phyloP scores from a whole-genome alignment of 164 flowering plant species.

The Stephania japonica region DNA sequence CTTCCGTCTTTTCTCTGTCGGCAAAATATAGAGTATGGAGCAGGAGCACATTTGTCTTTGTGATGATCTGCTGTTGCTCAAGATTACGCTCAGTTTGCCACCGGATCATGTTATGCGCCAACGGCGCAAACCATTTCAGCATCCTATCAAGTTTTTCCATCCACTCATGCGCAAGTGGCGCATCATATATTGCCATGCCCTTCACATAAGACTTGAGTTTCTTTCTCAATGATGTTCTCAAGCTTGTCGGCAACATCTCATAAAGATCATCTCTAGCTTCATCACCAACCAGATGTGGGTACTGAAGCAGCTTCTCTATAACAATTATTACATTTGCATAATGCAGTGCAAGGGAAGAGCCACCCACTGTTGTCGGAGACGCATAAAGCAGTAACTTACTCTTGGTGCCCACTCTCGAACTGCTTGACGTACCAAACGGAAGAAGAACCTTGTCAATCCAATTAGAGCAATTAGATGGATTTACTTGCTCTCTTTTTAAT shows the following conservation, averaged over 20 bases:
- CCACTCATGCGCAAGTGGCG: conserved; percentile 93
- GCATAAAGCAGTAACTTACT: conserved; percentile 47
- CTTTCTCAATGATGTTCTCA: conserved; percentile 51
- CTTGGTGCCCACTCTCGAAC: conserved; percentile 38
- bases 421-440: conserved; percentile 19
- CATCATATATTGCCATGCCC: conserved; percentile 80
- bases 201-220: conserved; percentile 66
- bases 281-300: conserved; percentile 94
- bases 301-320: conserved; percentile 80
- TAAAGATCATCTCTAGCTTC: conserved; percentile 94
- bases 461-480: conserved; percentile 28
- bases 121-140: conserved; percentile 78
- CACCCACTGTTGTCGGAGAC: conserved; percentile 72
- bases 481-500: conserved; percentile 29
- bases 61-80: conserved; percentile 79
- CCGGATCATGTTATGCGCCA: conserved; percentile 92
- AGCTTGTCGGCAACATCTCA: conserved; percentile 93
- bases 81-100: conserved; percentile 98
- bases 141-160: conserved; percentile 64
- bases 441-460: conserved; percentile 22
- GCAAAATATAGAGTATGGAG: conserved; percentile 93
- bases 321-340: conserved; percentile 92
- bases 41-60: conserved; percentile 74
- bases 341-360: conserved; percentile 88
- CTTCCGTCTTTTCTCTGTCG: conserved; percentile 73